Base-by-base conservation (phyloP, 2,329 filamentous ascomycete species). In the Torrubiella hemipterigena region DNA sequence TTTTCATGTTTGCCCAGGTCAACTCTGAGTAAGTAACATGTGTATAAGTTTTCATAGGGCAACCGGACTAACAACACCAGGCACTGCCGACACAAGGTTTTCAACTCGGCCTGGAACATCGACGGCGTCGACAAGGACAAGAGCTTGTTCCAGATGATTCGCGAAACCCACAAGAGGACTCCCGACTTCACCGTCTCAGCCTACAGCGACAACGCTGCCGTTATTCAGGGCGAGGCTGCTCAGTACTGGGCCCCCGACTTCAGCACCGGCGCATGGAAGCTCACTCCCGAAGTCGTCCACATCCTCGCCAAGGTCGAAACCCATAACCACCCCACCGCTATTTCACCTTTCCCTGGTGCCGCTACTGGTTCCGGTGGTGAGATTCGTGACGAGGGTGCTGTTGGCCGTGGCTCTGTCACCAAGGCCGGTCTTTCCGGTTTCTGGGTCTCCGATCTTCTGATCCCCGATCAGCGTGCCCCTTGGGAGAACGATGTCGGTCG, bases 1-100 rank as follows among this genome's bases (percentile, higher is more conserved):
- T 96, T 15, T 96, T 96, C 67, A 96, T 96, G 91, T 98, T 96
- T 55, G 89, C 89, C 12, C 91, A 98, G 59, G 89, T 98, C 53
- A 96, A 96, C 64, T 96, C 89, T 4, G 91, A 98, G 66, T 29
- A 29, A 17, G 16, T 24, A n/a, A 14, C 12, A 12, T 6, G 5
- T 24, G 6, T 6, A 12, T 24, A n/a, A n/a, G 10, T 6, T n/a
- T 5, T 12, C 22, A 12, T 24, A 11, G 12, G 14, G 6, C 6
- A 24, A 24, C 11, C 14, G 12, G 5, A 24, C 13, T 7, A 6
- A 28, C n/a, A 6, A 5, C 14, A 18, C 17, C 14, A 29, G 27
- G 14, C 89, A 96, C 58, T 94, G 68, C 43, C 65, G 67, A 16
- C 68, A 72, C 54, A 93, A 95, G 65, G 82, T 93, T 46, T 98